A percentile compares a stretch with the other conserved stretches of the same genome.
These are phyloP conservation scores for Ogataea zsoltii DNA, from an alignment of 805 yeast genomes.

Conservation along the genomic window DNA sequence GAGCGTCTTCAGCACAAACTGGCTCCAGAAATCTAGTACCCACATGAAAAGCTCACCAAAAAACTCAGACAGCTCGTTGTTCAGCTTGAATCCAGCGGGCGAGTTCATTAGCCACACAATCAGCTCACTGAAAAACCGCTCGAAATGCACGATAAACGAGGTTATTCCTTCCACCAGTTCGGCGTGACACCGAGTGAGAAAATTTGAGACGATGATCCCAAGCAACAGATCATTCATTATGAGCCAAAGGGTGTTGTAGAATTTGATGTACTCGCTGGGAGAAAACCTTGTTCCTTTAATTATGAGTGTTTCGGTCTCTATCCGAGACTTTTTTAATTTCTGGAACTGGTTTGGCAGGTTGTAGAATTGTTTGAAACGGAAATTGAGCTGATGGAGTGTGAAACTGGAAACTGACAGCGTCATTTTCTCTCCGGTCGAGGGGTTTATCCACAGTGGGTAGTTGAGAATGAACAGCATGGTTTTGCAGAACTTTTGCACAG, in stretches of 20 bases:
- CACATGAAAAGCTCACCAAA: constrained; percentile 85
- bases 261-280: constrained; percentile 64
- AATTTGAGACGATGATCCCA: constrained; percentile 61
- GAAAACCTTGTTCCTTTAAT: constrained; percentile 39
- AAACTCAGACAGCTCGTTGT: constrained; percentile 80
- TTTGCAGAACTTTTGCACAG: constrained; percentile 13
- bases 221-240: constrained; percentile 77
- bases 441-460: constrained; percentile 15
- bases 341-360: constrained; percentile 79
- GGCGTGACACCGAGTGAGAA: constrained; percentile 33
- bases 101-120: constrained; percentile 79
- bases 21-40: constrained; percentile 73
- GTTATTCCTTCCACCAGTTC: constrained; percentile 10
- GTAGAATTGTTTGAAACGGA: constrained; percentile 72
- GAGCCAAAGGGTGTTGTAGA: constrained; percentile 88
- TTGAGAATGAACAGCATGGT: constrained; percentile 13
- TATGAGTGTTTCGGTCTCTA: constrained; percentile 43
- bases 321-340: constrained; percentile 41
- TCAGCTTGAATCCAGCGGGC: constrained; percentile 93
- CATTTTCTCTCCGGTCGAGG: constrained; percentile 7
- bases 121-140: constrained; percentile 35
- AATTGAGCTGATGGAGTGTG: constrained; percentile 75
- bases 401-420: constrained; percentile 33
- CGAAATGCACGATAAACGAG: constrained; percentile 34
- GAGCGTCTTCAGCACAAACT: constrained; percentile 17